Evolutionary conservation across 2,329 filamentous ascomycete genomes (phyloP), one percentile per base, ranked within the genome.

Genomic region (Phialophora chinensis): DNA sequence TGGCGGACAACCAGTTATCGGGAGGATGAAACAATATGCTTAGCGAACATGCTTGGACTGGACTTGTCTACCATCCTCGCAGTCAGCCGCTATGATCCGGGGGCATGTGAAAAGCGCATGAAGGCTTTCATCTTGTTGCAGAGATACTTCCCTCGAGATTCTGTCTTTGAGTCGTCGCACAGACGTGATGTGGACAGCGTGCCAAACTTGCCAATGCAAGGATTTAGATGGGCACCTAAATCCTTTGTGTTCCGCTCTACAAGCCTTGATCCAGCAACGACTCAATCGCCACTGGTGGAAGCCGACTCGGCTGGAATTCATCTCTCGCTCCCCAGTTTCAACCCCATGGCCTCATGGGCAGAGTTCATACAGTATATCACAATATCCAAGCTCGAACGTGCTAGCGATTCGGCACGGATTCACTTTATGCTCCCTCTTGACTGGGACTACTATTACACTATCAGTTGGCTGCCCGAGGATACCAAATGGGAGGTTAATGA

Each of bases 1-100:
- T 14, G 53, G 31, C 25, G 31, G 31, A 56, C 53, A 56, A 56
- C 53, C 53, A 56, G 53, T n/a, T n/a, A 56, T 20, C 25, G 3
- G 14, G 53, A 35, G 10, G 53, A 56, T 35, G 53, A 56, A n/a
- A 56, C 53, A 20, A 56, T 56, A 29, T 56, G 53, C 31, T 20
- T 56, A 12, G 25, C 29, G 4, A 56, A 56, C n/a, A 38, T 56
- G 53, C 53, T 56, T 56, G 53, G 27, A 2, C 53, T 56, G 12
- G 53, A 56, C 31, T 27, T 56, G n/a, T 20, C 53, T 3, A 27
- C 53, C 4, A 56, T 56, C n/a, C 53, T 56, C 12, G 29, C 53
- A 10, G 35, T 33, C 17, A n/a, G n/a, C 49, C 49, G 49, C 49
- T 23, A 25, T 29, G 49, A 53, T 12, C 49, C 49, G 3, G 23